Conservation (phyloP, 2,329 filamentous ascomycete genomes). For the Aureobasidium leucospermi region DNA sequence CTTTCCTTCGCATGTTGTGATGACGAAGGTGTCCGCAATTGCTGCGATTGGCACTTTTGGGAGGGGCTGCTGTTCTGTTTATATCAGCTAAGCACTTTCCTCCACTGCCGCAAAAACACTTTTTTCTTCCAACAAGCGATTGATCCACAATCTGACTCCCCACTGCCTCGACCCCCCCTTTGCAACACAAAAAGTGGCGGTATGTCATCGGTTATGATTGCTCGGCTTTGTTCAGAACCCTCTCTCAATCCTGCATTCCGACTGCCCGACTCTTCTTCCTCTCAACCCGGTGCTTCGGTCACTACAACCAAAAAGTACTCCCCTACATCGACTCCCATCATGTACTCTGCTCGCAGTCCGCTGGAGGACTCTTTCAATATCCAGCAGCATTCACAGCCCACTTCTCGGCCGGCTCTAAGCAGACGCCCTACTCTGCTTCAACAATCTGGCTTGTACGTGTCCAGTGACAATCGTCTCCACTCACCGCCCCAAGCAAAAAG, state of each 20-base stretch:
- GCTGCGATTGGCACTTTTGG: neutral
- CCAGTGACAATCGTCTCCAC: neutral
- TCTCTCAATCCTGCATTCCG: slow-evolving; percentile 14
- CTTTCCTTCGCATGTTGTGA: slow-evolving; percentile 13
- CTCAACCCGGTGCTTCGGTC: slow-evolving; percentile 56
- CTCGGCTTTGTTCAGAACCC: slow-evolving; percentile 11
- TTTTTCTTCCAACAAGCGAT: slow-evolving; percentile 2
- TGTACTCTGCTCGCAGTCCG: slow-evolving; percentile 1
- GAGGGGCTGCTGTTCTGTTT: slow-evolving; percentile 6
- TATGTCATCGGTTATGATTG: slow-evolving; percentile 15
- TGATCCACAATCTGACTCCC: slow-evolving; percentile 10
- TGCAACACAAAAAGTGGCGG: slow-evolving; percentile 8
- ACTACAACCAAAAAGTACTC: slow-evolving; percentile 14
- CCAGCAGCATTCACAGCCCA: neutral
- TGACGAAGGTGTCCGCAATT: slow-evolving; percentile 11
- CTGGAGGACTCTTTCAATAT: slow-evolving; percentile 6
- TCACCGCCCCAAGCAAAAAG: neutral
- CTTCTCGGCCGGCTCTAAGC: slow-evolving; percentile 1
- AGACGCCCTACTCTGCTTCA: slow-evolving; percentile 3
- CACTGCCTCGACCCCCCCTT: slow-evolving; percentile 6
- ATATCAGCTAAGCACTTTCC: slow-evolving; percentile 14
- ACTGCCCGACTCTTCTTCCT: slow-evolving; percentile 62
- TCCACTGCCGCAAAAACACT: slow-evolving; percentile 8
- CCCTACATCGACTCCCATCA: slow-evolving; percentile 16
- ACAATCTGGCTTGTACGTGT: slow-evolving; percentile 7